Evolutionary conservation across 176 grass and related monocot genomes (phyloP).

Genomic region (Rhynchospora breviuscula): DNA sequence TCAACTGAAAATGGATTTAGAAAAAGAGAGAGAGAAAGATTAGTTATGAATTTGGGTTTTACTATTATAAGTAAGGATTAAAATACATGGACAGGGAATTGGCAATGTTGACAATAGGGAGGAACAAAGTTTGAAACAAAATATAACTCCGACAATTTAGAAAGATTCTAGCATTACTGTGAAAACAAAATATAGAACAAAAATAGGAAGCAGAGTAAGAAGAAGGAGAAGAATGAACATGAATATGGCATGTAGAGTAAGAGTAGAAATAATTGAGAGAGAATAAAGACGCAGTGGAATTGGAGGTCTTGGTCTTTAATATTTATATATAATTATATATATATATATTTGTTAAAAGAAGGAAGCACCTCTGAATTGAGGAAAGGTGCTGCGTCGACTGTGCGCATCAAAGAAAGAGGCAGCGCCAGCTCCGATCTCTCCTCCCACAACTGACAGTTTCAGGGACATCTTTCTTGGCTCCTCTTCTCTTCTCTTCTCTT

Average conservation of each 20-base stretch:
- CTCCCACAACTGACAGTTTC: slow-evolving; percentile 44
- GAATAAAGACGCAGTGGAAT: no score
- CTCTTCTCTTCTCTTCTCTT: background rate
- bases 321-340: no score
- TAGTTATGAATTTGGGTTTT: background rate
- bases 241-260: no score
- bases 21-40: background rate
- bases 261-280: no score
- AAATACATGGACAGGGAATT: background rate
- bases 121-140: background rate
- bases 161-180: no score
- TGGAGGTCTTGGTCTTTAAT: no score
- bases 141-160: background rate
- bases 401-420: slow-evolving; percentile 55
- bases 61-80: background rate
- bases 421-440: slow-evolving; percentile 32
- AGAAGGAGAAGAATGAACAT: no score
- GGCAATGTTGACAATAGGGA: background rate
- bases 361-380: slow-evolving; percentile 50
- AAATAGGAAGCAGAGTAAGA: no score
- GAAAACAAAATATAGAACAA: no score
- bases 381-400: slow-evolving; percentile 19
- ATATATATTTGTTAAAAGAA: background rate
- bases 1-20: slow-evolving; percentile 34
- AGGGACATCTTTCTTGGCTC: slow-evolving; percentile 45